Evolutionary conservation across 495 filamentous ascomycete species (phyloP).

Genomic region (Chaetomium tenue): DNA sequence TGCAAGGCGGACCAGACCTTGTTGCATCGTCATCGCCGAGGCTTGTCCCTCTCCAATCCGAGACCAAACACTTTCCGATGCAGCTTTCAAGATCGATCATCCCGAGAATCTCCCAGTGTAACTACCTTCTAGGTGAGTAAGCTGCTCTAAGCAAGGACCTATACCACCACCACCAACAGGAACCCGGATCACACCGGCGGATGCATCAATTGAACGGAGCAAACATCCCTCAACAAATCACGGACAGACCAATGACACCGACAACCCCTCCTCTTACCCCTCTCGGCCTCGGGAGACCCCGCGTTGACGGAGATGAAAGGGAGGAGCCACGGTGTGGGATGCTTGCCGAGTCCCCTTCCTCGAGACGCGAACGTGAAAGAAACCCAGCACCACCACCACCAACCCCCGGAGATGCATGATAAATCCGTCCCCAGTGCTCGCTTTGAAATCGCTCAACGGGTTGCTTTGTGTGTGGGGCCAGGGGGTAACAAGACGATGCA

Average conservation of each 20-base stretch:
- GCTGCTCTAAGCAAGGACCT: no score
- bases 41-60: no score
- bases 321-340: background rate
- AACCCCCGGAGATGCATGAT: background rate
- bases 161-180: background rate
- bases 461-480: no score
- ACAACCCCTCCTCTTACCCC: conserved; percentile 9
- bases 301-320: conserved; percentile 6
- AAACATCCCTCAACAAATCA: background rate
- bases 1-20: background rate
- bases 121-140: background rate
- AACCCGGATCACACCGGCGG: background rate
- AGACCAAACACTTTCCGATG: background rate
- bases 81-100: background rate
- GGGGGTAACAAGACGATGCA: no score
- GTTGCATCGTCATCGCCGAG: conserved; percentile 4
- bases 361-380: background rate
- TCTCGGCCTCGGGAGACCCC: conserved; percentile 17
- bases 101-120: background rate
- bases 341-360: background rate
- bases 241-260: background rate
- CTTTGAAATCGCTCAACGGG: no score
- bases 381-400: background rate
- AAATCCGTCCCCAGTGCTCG: no score
- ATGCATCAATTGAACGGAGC: background rate